These are phyloP conservation scores for Teratosphaeria viscida DNA, from an alignment of 2,329 filamentous ascomycete genomes.

Conservation along the genomic window DNA sequence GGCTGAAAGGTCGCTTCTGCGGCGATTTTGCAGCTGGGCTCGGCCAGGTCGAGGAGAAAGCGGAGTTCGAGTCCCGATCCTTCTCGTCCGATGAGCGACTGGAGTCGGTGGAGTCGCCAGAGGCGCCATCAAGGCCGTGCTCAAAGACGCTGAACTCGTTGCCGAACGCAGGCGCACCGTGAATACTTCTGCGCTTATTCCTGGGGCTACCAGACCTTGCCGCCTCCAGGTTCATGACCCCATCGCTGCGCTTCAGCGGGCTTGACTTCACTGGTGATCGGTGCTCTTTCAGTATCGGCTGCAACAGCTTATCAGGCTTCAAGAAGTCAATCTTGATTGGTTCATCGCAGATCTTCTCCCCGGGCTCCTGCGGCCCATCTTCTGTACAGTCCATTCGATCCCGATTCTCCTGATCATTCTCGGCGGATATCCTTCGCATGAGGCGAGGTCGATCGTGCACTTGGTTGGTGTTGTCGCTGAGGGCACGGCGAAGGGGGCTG, in stretches of 20 bases:
- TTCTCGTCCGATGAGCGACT: conserved; percentile 16
- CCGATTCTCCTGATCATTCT: conserved; percentile 33
- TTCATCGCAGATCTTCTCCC: conserved; percentile 27
- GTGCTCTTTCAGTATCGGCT: conserved; percentile 35
- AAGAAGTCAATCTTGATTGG: conserved; percentile 40
- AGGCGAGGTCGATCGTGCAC: conserved; percentile 55
- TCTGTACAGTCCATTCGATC: conserved; percentile 23
- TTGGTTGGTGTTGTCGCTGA: conserved; percentile 59
- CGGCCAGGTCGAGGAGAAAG: conserved; percentile 28
- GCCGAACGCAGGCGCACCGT: conserved; percentile 57
- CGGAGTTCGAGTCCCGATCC: conserved; percentile 20
- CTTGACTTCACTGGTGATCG: conserved; percentile 55
- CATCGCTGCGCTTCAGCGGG: conserved; percentile 84
- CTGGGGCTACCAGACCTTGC: conserved; percentile 71
- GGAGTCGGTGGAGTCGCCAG: conserved; percentile 15
- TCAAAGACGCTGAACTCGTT: conserved; percentile 70
- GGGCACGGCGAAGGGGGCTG: conserved; percentile 69
- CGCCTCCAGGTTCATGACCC: conserved; percentile 77
- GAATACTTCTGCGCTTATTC: conserved; percentile 72
- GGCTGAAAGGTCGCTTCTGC: conserved; percentile 25
- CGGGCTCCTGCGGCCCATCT: conserved; percentile 11
- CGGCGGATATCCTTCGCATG: conserved; percentile 34
- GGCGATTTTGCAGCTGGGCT: conserved; percentile 18
- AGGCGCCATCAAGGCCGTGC: conserved; percentile 29
- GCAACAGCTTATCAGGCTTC: conserved; percentile 35